Evolutionary conservation across 495 filamentous ascomycete species (phyloP), one percentile per base, ranked within the genome.

Genomic region (Aspergillus avenaceus): DNA sequence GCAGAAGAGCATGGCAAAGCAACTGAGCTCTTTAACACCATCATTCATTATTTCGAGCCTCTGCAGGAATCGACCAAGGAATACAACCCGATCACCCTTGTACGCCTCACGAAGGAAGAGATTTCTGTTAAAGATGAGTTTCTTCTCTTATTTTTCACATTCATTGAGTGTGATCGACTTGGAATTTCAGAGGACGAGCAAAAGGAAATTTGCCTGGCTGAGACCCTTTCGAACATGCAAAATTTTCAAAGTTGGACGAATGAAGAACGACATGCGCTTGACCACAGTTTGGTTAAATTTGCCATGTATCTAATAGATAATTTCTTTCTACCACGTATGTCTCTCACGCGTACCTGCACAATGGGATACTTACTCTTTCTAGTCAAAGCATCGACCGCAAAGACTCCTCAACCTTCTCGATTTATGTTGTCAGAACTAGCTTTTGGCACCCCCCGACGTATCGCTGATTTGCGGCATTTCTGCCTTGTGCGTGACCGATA

Each of bases 401-500:
- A 54, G 7, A 54, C 40, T 5, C 52, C 45, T 23, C 46, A 54
- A 25, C 24, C n/a, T 41, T 45, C 7, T 22, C 13, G 34, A 1
- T 12, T 16, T 5, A 16, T 22, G 5, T 22, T 13, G n/a, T 14
- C 45, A 1, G 44, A 18, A 34, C 0, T n/a, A 24, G 41, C 37
- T 29, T 49, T 41, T 32, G 41, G 29, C 5, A 54, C 52, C 8
- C 46, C 29, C 13, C 52, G 46, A 16, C 41, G 52, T 8, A n/a
- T 54, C 22, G 40, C 41, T 0, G 31, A 4, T 28, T 38, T 50
- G 11, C 40, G 46, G 19, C n/a, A 9, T 12, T 6, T 6, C 27
- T 46, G 52, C 12, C 46, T 54, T 24, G 1, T 9, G 1, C 52
- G 52, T 26, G 52, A 54, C 9, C 47, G 41, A 1, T 45, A 49